Evolutionary conservation across 1,284 basidiomycete genomes (phyloP).

Genomic region (Pseudozyma hubeiensis): DNA sequence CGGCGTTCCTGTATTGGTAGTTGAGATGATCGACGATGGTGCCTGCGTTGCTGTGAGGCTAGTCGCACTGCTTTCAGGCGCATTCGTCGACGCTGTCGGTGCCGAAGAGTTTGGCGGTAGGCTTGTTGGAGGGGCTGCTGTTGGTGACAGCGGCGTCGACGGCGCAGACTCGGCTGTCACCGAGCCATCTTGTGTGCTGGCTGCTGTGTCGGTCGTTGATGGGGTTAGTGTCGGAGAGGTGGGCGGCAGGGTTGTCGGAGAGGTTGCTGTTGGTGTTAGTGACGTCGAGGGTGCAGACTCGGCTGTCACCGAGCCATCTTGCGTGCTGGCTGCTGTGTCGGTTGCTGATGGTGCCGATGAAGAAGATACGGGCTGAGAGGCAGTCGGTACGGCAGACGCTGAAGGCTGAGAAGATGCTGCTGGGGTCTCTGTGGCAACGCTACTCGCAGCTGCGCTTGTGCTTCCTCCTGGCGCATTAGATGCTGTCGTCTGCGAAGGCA

Average conservation of each 20-base stretch:
- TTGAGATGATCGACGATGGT: no score
- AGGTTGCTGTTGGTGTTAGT: neutral
- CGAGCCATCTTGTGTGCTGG: conserved; percentile 4
- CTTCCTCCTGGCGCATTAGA: neutral
- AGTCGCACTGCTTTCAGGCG: no score
- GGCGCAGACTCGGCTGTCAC: conserved; percentile 15
- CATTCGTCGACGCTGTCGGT: neutral
- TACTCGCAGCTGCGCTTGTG: neutral
- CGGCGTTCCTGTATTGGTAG: no score
- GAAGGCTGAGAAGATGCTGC: neutral
- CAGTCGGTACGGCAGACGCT: neutral
- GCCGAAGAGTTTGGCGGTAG: neutral
- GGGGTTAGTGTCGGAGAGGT: neutral
- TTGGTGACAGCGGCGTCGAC: conserved; percentile 1
- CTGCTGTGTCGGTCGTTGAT: neutral
- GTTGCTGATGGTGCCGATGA: neutral
- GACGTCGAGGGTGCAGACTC: conserved; percentile 8
- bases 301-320: conserved; percentile 13
- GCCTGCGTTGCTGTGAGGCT: no score
- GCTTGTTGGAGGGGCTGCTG: conserved; percentile 1
- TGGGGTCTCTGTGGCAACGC: neutral
- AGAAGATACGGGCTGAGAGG: neutral
- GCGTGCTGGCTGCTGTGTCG: conserved; percentile 1
- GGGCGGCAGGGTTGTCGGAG: neutral
- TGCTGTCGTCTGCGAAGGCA: neutral